Evolutionary conservation across 768 basidiomycete genomes (phyloP), one percentile per base, ranked within the genome.

Genomic region (Exsudoporus frostii): DNA sequence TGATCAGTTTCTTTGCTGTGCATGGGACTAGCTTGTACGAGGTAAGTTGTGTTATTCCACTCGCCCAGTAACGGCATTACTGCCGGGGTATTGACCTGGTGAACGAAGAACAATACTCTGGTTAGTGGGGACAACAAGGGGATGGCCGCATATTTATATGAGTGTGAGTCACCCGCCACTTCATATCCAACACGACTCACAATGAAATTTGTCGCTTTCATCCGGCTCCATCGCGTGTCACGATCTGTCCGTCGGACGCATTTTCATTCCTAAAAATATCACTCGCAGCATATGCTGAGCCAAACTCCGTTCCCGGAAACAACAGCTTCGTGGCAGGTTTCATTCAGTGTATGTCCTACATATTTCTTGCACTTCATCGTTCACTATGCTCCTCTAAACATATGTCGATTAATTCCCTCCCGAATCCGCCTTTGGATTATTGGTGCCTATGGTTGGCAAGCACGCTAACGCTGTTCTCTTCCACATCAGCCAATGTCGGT

Each of bases 51-150:
- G 17, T 22, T 48, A 25, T 38, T 41, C 37, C 17, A 3, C 27
- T 15, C 10, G 8, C 36, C 1, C 8, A 15, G 2, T 41, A 10
- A 33, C 0, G n/a, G 17, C 7, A 42, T 20, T 20, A 24, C 5
- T 3, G 11, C 13, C 3, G 9, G 1, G 10, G 8, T 47, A 11
- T 40, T 58, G 32, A 61, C 40, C 0, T 7, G 14, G 32, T 17
- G 33, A 39, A 6, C 19, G 25, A 57, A 90, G 86, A 92, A 91
- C 64, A 91, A 90, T 57, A 90, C 88, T 1, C 73, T 90, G n/a
- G 79, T 91, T 29, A 90, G 87, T 66, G 70, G 78, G 4, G 90
- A 91, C 68, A 91, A 91, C 73, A 91, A 92, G 66, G 90, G 90
- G 37, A 90, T 91, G 87, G 88, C 89, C 4, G 88, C 88, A 8